Percentiles rank a stretch among this genome's conserved stretches.
Conservation (phyloP, 2,329 filamentous ascomycete species). For the Epichloe sylvatica region DNA sequence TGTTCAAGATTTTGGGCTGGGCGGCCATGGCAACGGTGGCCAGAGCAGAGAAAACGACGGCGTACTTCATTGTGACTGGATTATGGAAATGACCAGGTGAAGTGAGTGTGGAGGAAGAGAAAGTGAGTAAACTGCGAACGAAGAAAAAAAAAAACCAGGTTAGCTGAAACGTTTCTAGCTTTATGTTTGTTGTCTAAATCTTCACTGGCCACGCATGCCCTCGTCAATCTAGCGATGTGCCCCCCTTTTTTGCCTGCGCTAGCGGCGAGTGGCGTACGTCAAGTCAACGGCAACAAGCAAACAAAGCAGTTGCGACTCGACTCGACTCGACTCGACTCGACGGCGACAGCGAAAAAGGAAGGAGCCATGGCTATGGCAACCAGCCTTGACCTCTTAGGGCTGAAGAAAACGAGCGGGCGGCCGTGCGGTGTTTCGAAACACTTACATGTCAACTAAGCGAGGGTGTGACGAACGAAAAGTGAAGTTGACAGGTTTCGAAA, state of each 20-base stretch:
- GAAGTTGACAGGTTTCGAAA: neutral
- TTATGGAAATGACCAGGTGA: neutral
- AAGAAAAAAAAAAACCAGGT: neutral
- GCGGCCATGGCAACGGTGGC: conserved; percentile 16
- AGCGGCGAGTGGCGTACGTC: too few species aligned
- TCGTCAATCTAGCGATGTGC: neutral
- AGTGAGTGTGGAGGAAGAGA: neutral
- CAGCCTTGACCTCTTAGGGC: too few species aligned
- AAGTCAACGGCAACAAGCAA: neutral
- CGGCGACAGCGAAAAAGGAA: neutral
- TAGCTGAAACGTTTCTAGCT: neutral
- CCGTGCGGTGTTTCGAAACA: neutral
- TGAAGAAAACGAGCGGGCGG: neutral
- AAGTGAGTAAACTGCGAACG: neutral
- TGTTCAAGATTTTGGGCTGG: conserved; percentile 21
- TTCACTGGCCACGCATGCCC: too few species aligned
- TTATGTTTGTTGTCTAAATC: neutral
- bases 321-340: neutral
- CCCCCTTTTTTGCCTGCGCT: too few species aligned
- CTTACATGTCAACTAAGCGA: conserved; percentile 1
- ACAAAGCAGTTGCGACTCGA: neutral
- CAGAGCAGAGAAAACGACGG: conserved; percentile 17
- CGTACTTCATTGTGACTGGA: conserved; percentile 23
- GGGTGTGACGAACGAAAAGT: neutral
- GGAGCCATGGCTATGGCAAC: neutral